Evolutionary conservation across 176 grass and related monocot genomes (phyloP).

Genomic region (Avena eriantha): DNA sequence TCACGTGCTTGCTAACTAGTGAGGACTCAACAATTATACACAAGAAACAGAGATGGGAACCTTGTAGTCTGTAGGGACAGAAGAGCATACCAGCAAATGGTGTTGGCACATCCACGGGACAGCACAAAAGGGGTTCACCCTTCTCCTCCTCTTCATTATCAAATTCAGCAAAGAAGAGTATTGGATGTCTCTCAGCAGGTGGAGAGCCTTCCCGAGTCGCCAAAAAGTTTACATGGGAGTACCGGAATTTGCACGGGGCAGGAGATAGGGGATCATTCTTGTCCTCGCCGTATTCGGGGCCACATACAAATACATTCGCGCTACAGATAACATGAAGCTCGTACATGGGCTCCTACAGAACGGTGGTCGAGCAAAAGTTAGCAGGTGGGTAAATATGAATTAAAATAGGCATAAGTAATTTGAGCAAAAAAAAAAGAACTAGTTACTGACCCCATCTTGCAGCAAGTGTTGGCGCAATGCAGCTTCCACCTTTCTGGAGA

Average conservation of each 20-base stretch:
- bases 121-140: slow-evolving; percentile 5
- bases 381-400: no score
- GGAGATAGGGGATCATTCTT: not conserved
- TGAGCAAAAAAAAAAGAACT: no score
- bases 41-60: not conserved
- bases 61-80: not conserved
- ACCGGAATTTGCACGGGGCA: slow-evolving; percentile 8
- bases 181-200: not conserved
- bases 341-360: slow-evolving; percentile 29
- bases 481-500: not conserved
- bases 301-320: slow-evolving; percentile 29
- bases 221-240: slow-evolving; percentile 47
- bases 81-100: slow-evolving; percentile 32
- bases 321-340: slow-evolving; percentile 43
- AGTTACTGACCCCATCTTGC: not conserved
- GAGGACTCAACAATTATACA: not conserved
- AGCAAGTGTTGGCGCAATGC: slow-evolving; percentile 12
- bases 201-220: not conserved
- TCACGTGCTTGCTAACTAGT: not conserved
- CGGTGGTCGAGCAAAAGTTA: not conserved
- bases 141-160: slow-evolving; percentile 27
- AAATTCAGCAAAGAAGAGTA: slow-evolving; percentile 44
- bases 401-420: not conserved
- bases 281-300: not conserved
- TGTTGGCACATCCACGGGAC: slow-evolving; percentile 30